phyloP scores from a whole-genome alignment of 129 eudicot genomes.

The Flaveria brownii region DNA sequence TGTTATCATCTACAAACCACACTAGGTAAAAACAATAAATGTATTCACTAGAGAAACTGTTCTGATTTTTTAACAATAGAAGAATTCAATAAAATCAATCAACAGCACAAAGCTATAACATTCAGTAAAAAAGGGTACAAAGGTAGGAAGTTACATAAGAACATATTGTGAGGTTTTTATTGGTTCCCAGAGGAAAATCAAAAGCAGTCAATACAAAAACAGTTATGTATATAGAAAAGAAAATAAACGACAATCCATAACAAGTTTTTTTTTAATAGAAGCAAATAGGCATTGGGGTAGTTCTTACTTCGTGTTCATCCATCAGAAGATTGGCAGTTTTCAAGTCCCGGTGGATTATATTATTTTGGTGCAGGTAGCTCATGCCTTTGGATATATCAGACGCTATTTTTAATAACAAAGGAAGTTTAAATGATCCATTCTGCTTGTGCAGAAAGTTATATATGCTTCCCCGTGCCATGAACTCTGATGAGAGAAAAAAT shows the following conservation, averaged over 20 bases:
- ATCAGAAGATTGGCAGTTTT: conserved; percentile 79
- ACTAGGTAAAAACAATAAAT: too few relatives aligned
- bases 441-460: conserved; percentile 66
- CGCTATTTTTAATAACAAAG: conserved; percentile 62
- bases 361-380: conserved; percentile 73
- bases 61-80: too few relatives aligned
- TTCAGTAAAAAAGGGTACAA: too few relatives aligned
- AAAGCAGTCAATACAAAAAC: too few relatives aligned
- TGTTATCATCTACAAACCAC: too few relatives aligned
- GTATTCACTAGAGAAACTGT: too few relatives aligned
- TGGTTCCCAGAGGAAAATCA: too few relatives aligned
- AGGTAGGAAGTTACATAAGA: too few relatives aligned
- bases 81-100: too few relatives aligned
- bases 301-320: conserved; percentile 78
- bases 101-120: too few relatives aligned
- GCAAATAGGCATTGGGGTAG: neutral
- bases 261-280: neutral
- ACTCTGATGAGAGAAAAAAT: conserved; percentile 50
- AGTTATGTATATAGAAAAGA: too few relatives aligned
- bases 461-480: conserved; percentile 75
- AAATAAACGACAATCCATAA: neutral
- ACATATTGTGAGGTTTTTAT: too few relatives aligned
- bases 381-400: conserved; percentile 74
- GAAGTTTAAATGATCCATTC: conserved; percentile 60
- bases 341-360: conserved; percentile 74